Base-by-base conservation (phyloP, 1,139 yeast genomes). In the Scheffersomyces parashehatae region DNA sequence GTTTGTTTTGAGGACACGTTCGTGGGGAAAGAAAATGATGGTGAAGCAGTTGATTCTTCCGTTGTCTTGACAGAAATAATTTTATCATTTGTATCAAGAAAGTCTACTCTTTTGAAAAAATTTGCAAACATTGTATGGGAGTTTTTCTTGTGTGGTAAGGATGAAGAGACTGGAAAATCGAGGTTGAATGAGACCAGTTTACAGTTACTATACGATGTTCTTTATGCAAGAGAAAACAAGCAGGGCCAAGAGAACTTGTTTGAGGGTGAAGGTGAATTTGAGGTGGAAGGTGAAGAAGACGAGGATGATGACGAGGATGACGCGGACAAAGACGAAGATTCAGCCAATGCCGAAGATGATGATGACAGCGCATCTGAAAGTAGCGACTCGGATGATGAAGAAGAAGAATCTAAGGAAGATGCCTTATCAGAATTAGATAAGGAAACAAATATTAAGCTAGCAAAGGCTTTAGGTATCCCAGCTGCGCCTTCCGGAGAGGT, bases 241-340 rank as follows among this genome's bases (percentile, higher is more conserved):
- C 83, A 83, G 50, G 98, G 98, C 1, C 96, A 88, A 61, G 77
- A 78, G 32, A 79, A 78, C 37, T 64, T 93, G 55, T 93, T 91
- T 61, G 90, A 86, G 44, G 81, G 78, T 10, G 86, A 73, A 5
- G 81, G 67, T 37, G 87, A 76, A 29, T 71, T 60, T 32, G 77
- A 55, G 6, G 73, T 53, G 1, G 75, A 59, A 2, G 70, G 57
- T 1, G 61, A 52, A 6, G 65, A 49, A 5, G 60, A 51, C 2
- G 61, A 52, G 2, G 58, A 48, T 1, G 68, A 60, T 2, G 67
- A 58, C 0, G 65, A 60, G 2, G 68, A 56, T 1, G 64, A 56
- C 1, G 14, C 14, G 14, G 63, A 55, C 4, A 55, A 51, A 3
- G 63, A 53, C 1, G 62, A 56, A 2, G 49, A 30, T 50, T 73